phyloP scores from a whole-genome alignment of 1,284 basidiomycete species.

The Cryptococcus sp. region DNA sequence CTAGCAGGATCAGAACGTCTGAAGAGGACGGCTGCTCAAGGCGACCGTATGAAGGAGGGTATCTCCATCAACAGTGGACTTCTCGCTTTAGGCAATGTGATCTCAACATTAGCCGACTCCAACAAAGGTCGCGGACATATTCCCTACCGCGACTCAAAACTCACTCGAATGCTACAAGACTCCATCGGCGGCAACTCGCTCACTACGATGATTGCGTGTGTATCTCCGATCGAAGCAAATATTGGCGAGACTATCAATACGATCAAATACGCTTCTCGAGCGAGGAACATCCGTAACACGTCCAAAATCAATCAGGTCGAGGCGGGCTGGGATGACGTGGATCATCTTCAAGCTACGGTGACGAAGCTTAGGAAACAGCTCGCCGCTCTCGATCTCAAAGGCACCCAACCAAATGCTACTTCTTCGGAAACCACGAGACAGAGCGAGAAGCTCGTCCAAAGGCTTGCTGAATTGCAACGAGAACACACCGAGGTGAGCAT shows the following conservation, averaged over 20 bases:
- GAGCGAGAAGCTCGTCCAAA: conserved; percentile 77
- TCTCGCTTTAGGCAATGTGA: conserved; percentile 95
- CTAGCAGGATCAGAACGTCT: conserved; percentile 94
- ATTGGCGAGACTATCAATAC: conserved; percentile 93
- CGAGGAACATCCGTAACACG: conserved; percentile 94
- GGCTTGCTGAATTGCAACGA: conserved; percentile 45
- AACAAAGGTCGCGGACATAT: conserved; percentile 67
- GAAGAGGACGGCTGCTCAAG: conserved; percentile 87
- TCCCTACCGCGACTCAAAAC: conserved; percentile 96
- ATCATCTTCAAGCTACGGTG: conserved; percentile 88
- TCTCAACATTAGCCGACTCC: conserved; percentile 93
- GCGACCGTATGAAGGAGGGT: conserved; percentile 95
- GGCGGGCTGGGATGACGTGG: conserved; percentile 97
- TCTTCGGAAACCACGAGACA: conserved; percentile 76
- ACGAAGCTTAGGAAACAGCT: conserved; percentile 82
- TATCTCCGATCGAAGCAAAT: conserved; percentile 91
- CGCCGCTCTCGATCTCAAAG: conserved; percentile 64
- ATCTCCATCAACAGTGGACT: conserved; percentile 97
- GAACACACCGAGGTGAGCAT: conserved; percentile 48
- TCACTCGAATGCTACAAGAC: conserved; percentile 90
- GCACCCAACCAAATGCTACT: conserved; percentile 18
- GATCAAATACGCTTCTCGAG: conserved; percentile 96
- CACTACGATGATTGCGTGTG: conserved; percentile 98
- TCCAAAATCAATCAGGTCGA: conserved; percentile 91
- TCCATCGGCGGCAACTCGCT: conserved; percentile 98